phyloP scores from a whole-genome alignment of 495 filamentous ascomycete genomes.

The Choiromyces venosus region DNA sequence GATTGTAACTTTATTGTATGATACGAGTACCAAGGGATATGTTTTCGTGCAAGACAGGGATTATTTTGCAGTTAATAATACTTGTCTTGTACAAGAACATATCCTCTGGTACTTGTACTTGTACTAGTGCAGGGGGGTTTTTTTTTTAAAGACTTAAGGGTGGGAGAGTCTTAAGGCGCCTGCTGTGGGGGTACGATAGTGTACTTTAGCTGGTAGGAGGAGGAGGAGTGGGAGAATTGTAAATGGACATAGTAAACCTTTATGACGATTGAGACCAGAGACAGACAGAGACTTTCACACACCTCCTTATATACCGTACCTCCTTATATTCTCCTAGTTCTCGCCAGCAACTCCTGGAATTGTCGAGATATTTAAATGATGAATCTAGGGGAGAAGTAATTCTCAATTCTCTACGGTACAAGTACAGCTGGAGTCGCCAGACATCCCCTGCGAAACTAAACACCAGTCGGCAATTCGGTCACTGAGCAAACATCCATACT shows the following conservation, averaged over 20 bases:
- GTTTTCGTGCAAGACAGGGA: no score
- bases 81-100: no score
- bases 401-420: background rate
- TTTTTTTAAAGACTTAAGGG: background rate
- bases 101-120: no score
- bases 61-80: no score
- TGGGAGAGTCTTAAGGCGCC: background rate
- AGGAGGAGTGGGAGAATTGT: slow-evolving; percentile 25
- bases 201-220: slow-evolving; percentile 22
- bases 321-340: background rate
- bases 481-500: background rate
- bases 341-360: background rate
- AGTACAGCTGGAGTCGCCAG: background rate
- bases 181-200: background rate
- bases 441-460: background rate
- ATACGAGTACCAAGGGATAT: no score
- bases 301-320: background rate
- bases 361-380: background rate
- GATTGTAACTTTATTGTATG: no score
- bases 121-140: no score
- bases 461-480: no score
- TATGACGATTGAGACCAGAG: background rate
- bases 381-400: background rate
- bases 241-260: slow-evolving; percentile 11
- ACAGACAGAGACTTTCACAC: no score